Conservation (phyloP, 768 basidiomycete species). For the Boletus vermiculosoides region DNA sequence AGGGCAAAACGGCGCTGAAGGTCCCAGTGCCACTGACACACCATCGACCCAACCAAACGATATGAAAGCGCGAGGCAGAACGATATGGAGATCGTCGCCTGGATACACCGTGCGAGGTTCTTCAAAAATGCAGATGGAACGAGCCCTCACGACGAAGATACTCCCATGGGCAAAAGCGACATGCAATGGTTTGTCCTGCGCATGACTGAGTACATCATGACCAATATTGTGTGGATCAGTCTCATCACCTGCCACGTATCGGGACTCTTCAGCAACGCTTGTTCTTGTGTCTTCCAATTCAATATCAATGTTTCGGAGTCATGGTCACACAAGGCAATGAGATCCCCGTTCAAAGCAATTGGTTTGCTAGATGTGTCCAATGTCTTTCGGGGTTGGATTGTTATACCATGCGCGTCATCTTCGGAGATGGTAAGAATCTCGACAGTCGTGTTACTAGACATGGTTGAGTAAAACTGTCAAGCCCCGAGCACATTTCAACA, state of each 20-base stretch:
- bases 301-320: slow-evolving; percentile 48
- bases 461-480: slow-evolving; percentile 12
- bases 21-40: slow-evolving; percentile 39
- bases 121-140: slow-evolving; percentile 55
- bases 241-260: slow-evolving; percentile 32
- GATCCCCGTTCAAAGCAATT: slow-evolving; percentile 47
- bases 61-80: slow-evolving; percentile 38
- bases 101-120: slow-evolving; percentile 39
- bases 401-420: slow-evolving; percentile 8
- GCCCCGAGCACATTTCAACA: slow-evolving; percentile 14
- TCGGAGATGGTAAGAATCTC: slow-evolving; percentile 30
- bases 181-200: slow-evolving; percentile 51
- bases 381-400: slow-evolving; percentile 33
- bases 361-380: slow-evolving; percentile 46
- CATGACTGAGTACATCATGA: slow-evolving; percentile 9
- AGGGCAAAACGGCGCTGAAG: background rate
- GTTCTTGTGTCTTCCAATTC: slow-evolving; percentile 51
- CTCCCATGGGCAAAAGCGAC: slow-evolving; percentile 46
- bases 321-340: slow-evolving; percentile 56
- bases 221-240: background rate
- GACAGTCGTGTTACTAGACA: slow-evolving; percentile 20
- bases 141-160: slow-evolving; percentile 58
- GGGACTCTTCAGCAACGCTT: slow-evolving; percentile 45
- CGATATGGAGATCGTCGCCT: slow-evolving; percentile 11
- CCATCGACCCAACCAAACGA: slow-evolving; percentile 73